Evolutionary conservation across 2,329 filamentous ascomycete genomes (phyloP), one percentile per base, ranked within the genome.

Genomic region (Venturia nashicola): DNA sequence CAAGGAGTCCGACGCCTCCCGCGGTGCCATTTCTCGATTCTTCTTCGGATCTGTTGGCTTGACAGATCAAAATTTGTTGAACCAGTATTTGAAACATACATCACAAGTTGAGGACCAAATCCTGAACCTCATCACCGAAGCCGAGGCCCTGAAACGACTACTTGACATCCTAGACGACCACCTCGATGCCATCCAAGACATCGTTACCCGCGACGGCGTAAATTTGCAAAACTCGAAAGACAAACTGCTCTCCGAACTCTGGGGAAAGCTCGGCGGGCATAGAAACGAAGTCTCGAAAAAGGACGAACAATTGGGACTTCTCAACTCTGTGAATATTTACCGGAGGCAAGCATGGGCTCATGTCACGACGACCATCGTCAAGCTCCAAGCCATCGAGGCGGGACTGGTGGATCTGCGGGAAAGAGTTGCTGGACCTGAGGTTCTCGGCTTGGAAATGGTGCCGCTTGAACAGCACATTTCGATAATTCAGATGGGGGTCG

Each of bases 71-170:
- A 76, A 82, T 20, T 78, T 94, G 1, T 78, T 89, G 44, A 84
- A 91, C 66, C 87, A 89, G 71, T 94, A 93, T 72, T 80, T 91
- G 27, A 81, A 85, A 64, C 89, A 93, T 74, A 88, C 88, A 1
- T 76, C 79, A 27, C 79, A 85, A 16, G 84, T 92, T 12, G 86
- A 87, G 65, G 85, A 87, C 54, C 85, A 88, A 70, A 89, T 93
- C 66, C 75, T 78, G 3, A 73, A 74, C 20, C 81, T 95, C 16
- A 89, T 94, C 66, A 71, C 82, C 59, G 86, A 90, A 72, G 89
- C 89, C 0, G 83, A 89, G 67, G 82, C 82, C 1, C 81, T 93
- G 9, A 79, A 91, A 8, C 74, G 78, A 14, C 80, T 88, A 1
- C 82, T 95, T 2, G 78, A 83, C 27, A 83, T 83, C 65, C 83